These are phyloP conservation scores for Luzula sylvatica DNA, from an alignment of 176 grass and related monocot species.

Conservation along the genomic window DNA sequence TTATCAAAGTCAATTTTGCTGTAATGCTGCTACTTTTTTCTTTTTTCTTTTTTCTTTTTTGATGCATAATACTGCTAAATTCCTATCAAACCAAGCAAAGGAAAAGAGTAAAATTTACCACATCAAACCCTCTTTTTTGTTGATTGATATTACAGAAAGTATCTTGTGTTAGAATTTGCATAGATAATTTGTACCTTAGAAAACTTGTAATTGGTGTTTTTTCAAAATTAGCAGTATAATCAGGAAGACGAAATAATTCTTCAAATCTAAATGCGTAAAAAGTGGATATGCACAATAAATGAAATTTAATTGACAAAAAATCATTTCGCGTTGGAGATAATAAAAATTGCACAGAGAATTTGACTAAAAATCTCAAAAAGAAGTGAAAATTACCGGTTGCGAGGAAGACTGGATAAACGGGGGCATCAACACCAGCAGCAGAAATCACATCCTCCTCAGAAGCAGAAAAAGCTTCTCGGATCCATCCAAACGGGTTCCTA, in stretches of 20 bases:
- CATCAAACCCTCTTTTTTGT: neutral
- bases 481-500: slow-evolving; percentile 53
- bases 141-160: slow-evolving; percentile 1
- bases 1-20: too few relatives aligned
- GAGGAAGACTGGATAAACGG: slow-evolving; percentile 79
- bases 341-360: neutral
- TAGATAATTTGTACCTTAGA: neutral
- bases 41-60: too few relatives aligned
- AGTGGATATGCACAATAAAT: neutral
- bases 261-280: too few relatives aligned
- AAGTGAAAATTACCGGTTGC: slow-evolving; percentile 32
- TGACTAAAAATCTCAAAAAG: neutral
- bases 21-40: too few relatives aligned
- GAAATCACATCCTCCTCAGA: slow-evolving; percentile 59
- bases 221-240: neutral
- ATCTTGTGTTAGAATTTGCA: neutral
- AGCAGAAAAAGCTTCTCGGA: slow-evolving; percentile 37
- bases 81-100: neutral
- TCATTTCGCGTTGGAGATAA: too few relatives aligned
- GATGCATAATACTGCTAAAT: neutral
- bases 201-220: neutral
- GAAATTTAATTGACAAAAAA: too few relatives aligned
- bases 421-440: slow-evolving; percentile 61
- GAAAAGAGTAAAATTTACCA: neutral
- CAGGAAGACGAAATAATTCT: neutral